phyloP scores from a whole-genome alignment of 2,329 filamentous ascomycete species.

The Balansia obtecta region DNA sequence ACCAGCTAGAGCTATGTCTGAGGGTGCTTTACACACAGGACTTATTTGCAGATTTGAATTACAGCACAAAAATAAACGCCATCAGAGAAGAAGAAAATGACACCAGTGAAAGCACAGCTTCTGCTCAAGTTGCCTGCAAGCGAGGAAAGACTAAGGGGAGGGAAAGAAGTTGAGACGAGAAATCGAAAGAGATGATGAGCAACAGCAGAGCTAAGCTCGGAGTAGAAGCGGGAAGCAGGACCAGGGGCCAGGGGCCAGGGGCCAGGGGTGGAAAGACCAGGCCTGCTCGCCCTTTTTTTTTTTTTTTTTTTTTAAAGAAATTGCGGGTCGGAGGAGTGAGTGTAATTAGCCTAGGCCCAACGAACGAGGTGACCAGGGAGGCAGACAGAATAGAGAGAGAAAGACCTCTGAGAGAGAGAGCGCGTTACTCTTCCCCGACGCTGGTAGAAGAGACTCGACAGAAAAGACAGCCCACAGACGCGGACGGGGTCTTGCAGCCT shows the following conservation, averaged over 20 bases:
- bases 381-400: no score
- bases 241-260: neutral
- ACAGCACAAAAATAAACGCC: neutral
- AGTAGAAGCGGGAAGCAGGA: neutral
- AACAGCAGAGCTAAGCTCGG: neutral
- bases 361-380: neutral
- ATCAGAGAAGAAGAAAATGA: neutral
- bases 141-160: neutral
- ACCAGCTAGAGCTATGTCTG: neutral
- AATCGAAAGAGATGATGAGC: slow-evolving; percentile 4
- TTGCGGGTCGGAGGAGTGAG: slow-evolving; percentile 1
- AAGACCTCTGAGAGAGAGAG: neutral
- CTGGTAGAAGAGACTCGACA: neutral
- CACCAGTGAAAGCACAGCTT: slow-evolving; percentile 1
- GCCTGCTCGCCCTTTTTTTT: slow-evolving; percentile 6
- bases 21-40: neutral
- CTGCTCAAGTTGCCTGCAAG: neutral
- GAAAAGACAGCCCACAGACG: neutral
- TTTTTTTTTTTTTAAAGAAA: slow-evolving; percentile 7
- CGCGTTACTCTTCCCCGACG: neutral
- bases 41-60: neutral
- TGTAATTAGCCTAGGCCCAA: slow-evolving; percentile 1
- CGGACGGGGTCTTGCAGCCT: no score
- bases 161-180: neutral
- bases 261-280: slow-evolving; percentile 1